Evolutionary conservation across 1,284 basidiomycete genomes (phyloP), one percentile per base, ranked within the genome.

Genomic region (Grifola frondosa): DNA sequence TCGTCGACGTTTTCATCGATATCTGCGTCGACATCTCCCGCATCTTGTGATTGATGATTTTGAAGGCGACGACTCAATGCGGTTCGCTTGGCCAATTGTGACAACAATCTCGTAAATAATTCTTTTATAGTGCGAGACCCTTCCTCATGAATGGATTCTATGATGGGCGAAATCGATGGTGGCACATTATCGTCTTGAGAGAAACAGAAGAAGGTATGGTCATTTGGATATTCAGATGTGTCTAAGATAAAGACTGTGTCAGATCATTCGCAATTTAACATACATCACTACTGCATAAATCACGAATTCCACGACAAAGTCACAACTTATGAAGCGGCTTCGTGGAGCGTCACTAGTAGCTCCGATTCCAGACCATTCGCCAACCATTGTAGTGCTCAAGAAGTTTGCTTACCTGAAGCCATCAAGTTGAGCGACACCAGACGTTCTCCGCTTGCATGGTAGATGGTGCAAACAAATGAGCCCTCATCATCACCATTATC

Each of bases 401-500:
- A n/a, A 28, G n/a, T n/a, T 12, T 20, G 53, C 69, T 35, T 48
- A 74, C 79, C 79, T 37, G 80, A 75, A 19, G 81, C 64, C n/a
- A 78, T 60, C 13, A 83, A 56, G 48, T 67, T 74, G 23, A 75
- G 58, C 1, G 63, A 51, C 19, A 75, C 52, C 20, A 73, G 51
- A 30, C 63, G 63, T 34, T 66, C 52, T 15, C 61, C 63, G 31
- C 58, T 54, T 9, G 48, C 37, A 29, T 70, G 61, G 23, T 60
- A 50, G n/a, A 82, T 62, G 9, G 56, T 52, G 24, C 80, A 63
- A 40, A 78, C 70, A 23, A 84, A 63, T 10, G 73, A 69, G 15
- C 79, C 80, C 48, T 83, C 81, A 33, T 83, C 81, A n/a, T 82
- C 80, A 17, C 79, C 79, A 19, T 66, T 35, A n/a, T 62, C 58